Conservation (phyloP, 1,284 basidiomycete species). For the Tylopilus sp. region DNA sequence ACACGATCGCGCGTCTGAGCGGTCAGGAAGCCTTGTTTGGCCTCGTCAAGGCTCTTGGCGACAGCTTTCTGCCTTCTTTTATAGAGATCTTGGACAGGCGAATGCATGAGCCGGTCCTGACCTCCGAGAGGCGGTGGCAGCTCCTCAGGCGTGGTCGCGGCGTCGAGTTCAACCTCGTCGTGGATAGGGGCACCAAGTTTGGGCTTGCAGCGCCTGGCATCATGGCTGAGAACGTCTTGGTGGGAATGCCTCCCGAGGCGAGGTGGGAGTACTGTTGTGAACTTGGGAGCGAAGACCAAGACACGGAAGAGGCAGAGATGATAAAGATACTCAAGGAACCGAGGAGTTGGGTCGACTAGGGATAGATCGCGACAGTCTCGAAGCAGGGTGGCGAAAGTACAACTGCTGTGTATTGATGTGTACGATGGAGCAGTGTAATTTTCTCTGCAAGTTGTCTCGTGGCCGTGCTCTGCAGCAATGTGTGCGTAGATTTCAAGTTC, state of each 20-base stretch:
- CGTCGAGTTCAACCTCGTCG: conserved; percentile 90
- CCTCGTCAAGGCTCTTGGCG: conserved; percentile 66
- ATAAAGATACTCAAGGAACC: conserved; percentile 68
- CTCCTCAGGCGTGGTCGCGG: conserved; percentile 82
- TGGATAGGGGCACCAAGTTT: conserved; percentile 83
- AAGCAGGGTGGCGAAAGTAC: too few relatives aligned
- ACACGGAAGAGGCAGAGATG: conserved; percentile 68
- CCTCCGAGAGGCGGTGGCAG: conserved; percentile 75
- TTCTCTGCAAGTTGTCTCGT: too few relatives aligned
- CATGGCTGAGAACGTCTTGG: conserved; percentile 85
- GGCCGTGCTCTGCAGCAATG: too few relatives aligned
- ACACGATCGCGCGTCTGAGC: conserved; percentile 50
- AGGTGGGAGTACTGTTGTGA: conserved; percentile 91
- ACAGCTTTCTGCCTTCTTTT: conserved; percentile 82
- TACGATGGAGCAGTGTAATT: too few relatives aligned
- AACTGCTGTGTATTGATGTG: too few relatives aligned
- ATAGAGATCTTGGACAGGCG: conserved; percentile 72
- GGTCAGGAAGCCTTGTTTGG: conserved; percentile 54
- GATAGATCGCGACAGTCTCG: too few relatives aligned
- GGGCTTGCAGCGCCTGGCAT: conserved; percentile 86
- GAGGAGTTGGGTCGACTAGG: conserved; percentile 57
- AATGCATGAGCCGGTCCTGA: conserved; percentile 46
- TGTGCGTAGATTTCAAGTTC: too few relatives aligned
- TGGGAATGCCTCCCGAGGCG: conserved; percentile 84
- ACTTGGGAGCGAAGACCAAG: conserved; percentile 58